These are phyloP conservation scores for Aspergillus glaucus DNA, from an alignment of 2,329 filamentous ascomycete species.

Conservation along the genomic window DNA sequence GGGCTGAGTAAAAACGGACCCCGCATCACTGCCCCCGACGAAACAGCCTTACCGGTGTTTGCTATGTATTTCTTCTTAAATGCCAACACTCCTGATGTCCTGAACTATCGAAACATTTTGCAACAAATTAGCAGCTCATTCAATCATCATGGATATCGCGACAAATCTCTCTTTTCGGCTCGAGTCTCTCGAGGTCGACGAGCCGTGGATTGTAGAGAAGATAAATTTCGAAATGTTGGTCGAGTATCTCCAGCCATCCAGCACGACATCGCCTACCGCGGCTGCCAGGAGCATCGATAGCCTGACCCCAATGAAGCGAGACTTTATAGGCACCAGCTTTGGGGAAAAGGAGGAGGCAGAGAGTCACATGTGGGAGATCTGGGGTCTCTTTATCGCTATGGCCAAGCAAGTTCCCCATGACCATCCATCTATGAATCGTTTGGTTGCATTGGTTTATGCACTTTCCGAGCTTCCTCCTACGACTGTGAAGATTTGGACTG, in stretches of 20 bases:
- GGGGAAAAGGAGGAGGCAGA: neutral
- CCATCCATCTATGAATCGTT: conserved; percentile 4
- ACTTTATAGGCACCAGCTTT: neutral
- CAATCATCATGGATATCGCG: neutral
- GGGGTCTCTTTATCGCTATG: conserved; percentile 2
- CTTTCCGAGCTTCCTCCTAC: conserved; percentile 4
- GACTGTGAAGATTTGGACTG: conserved; percentile 6
- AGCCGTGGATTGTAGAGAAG: neutral
- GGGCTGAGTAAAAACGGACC: neutral
- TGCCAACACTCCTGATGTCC: neutral
- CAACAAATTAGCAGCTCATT: neutral
- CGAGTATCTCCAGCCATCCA: conserved; percentile 2
- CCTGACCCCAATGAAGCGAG: neutral
- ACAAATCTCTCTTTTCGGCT: neutral
- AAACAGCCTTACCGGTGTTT: neutral
- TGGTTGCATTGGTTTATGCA: conserved; percentile 5
- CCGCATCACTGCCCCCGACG: neutral
- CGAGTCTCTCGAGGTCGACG: neutral
- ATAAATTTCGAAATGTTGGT: conserved; percentile 1
- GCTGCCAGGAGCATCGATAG: conserved; percentile 3
- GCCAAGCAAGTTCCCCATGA: conserved; percentile 7
- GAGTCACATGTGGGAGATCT: conserved; percentile 6
- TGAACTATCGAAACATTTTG: neutral
- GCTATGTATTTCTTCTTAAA: neutral
- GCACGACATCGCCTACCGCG: neutral